Conservation (phyloP, 1,284 basidiomycete species). For the Trichosporon sp. region DNA sequence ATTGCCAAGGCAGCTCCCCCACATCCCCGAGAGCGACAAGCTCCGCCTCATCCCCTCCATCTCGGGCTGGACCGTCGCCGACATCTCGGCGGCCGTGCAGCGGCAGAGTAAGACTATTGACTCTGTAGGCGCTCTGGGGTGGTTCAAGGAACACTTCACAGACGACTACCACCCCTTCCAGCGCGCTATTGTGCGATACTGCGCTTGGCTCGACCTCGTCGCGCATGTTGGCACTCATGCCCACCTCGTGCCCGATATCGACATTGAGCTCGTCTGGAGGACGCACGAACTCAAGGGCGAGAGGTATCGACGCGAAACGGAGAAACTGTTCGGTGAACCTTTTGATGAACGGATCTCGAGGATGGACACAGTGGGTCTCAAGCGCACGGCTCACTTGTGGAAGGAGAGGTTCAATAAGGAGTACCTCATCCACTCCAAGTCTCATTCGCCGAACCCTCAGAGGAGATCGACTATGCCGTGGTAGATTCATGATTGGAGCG, state of each 20-base stretch:
- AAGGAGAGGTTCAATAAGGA: constrained; percentile 24
- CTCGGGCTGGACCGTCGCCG: constrained; percentile 24
- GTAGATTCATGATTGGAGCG: background rate
- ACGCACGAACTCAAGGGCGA: constrained; percentile 41
- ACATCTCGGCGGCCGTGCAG: constrained; percentile 29
- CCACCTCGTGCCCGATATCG: constrained; percentile 28
- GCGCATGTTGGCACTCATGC: constrained; percentile 11
- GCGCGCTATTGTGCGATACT: constrained; percentile 35
- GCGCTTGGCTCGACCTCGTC: constrained; percentile 40
- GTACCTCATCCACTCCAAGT: constrained; percentile 13
- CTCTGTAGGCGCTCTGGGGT: constrained; percentile 27
- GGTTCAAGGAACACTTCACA: constrained; percentile 22
- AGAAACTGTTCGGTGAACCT: constrained; percentile 21
- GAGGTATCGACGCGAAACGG: constrained; percentile 28
- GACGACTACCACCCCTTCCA: constrained; percentile 12
- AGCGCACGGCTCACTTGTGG: constrained; percentile 25
- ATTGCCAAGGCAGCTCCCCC: constrained; percentile 9
- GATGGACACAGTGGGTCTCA: constrained; percentile 22
- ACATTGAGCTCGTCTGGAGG: constrained; percentile 46
- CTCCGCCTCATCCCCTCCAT: constrained; percentile 4
- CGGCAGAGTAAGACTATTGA: constrained; percentile 30
- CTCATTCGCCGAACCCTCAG: background rate
- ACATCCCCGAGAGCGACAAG: background rate
- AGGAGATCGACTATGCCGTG: background rate
- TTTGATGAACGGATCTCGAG: constrained; percentile 8